Percentiles rank a stretch among this genome's conserved stretches.
phyloP scores from a whole-genome alignment of 1,139 yeast genomes.

The Debaryomyces subglobosus region DNA sequence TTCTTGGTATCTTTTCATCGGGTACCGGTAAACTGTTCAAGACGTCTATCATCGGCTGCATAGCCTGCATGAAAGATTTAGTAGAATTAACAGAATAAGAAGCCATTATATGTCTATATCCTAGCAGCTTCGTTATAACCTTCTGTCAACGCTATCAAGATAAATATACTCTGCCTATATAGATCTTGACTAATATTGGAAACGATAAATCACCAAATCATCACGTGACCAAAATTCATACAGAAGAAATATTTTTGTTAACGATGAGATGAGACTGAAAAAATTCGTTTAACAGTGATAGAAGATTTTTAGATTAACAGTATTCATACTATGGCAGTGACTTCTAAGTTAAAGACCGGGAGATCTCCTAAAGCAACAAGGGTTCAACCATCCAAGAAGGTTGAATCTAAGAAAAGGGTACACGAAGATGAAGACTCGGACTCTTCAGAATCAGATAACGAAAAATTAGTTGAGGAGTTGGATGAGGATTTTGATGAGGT shows the following conservation, averaged over 20 bases:
- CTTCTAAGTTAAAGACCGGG: slow-evolving; percentile 14
- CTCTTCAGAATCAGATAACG: slow-evolving; percentile 41
- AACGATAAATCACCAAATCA: neutral
- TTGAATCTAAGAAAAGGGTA: slow-evolving; percentile 20
- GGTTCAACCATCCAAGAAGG: slow-evolving; percentile 6
- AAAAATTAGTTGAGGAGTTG: slow-evolving; percentile 48
- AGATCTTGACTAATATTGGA: neutral
- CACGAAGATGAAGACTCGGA: slow-evolving; percentile 23
- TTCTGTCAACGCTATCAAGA: neutral
- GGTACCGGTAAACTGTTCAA: slow-evolving; percentile 34
- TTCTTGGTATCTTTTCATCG: slow-evolving; percentile 30
- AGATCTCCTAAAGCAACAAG: slow-evolving; percentile 4
- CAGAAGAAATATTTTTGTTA: slow-evolving; percentile 5
- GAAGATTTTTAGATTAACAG: neutral
- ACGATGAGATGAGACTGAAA: slow-evolving; percentile 31
- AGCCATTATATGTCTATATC: slow-evolving; percentile 26
- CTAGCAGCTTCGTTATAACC: neutral
- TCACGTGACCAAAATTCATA: slow-evolving; percentile 4
- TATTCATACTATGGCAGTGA: slow-evolving; percentile 13
- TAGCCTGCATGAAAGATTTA: slow-evolving; percentile 76
- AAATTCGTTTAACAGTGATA: slow-evolving; percentile 4
- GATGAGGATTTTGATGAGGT: slow-evolving; percentile 60
- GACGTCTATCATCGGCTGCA: slow-evolving; percentile 63
- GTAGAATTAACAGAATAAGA: slow-evolving; percentile 61
- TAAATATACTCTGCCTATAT: neutral